Evolutionary conservation across 2,329 filamentous ascomycete genomes (phyloP), one percentile per base, ranked within the genome.

Genomic region (Macrophomina pseudophaseolina): DNA sequence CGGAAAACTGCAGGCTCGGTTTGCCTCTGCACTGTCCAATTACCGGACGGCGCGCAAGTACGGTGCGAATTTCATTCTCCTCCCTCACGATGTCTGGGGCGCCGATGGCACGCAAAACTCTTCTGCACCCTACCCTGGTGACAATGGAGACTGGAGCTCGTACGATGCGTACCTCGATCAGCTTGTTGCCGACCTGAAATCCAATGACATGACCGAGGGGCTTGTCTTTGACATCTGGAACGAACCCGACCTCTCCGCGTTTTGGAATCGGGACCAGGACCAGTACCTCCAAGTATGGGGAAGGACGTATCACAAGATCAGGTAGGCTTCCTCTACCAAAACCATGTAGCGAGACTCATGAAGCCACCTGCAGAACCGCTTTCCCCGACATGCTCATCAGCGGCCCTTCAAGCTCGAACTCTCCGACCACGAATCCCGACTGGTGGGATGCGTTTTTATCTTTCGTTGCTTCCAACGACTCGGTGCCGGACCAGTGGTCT

Each of bases 171-270:
- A 83, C 64, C 68, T 84, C 1, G 73, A 76, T 0, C 76, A 76
- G 28, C 71, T 82, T 3, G 72, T 81, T 30, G 71, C 71, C 1
- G 81, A 77, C 60, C 73, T 82, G 11, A 77, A 75, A 30, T 73
- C 71, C 2, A 82, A 82, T 56, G 64, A 74, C 51, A 76, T 77
- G 70, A 67, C 76, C 4, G 69, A 73, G 0, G 78, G 76, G 0
- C 69, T 86, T 0, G 75, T 82, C 0, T 73, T 82, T 9, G 85
- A 86, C 62, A 80, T 85, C 42, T 86, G 84, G 84, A 86, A 86
- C 66, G 84, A 86, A 72, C 82, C 84, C 0, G 84, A 86, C 4
- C 69, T 69, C 9, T 51, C 11, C 4, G 73, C 71, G 53, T 84
- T 82, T 76, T 79, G 78, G 73, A 66, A 65, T 7, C 73, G 80